These are phyloP conservation scores for Fusarium camptoceras DNA, from an alignment of 2,329 filamentous ascomycete genomes.

Conservation along the genomic window DNA sequence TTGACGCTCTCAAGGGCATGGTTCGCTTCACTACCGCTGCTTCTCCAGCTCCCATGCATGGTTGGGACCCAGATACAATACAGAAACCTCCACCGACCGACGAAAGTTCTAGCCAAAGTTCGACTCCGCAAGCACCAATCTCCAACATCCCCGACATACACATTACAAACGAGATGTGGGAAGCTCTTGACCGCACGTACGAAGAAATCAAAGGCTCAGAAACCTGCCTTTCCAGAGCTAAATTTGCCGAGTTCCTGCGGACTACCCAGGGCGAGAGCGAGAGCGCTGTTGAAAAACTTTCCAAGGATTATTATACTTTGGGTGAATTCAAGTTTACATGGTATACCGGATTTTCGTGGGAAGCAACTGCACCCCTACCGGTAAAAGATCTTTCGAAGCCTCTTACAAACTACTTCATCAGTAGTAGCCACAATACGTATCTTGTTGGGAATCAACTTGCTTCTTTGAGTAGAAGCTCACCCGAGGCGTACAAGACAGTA, in stretches of 20 bases:
- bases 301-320: constrained; percentile 58
- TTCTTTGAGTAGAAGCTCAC: constrained; percentile 72
- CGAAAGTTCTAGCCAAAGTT: constrained; percentile 45
- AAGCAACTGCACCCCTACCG: constrained; percentile 58
- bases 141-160: constrained; percentile 52
- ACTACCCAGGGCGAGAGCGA: constrained; percentile 60
- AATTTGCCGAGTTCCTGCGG: constrained; percentile 63
- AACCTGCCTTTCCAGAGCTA: constrained; percentile 48
- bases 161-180: constrained; percentile 62
- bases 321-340: constrained; percentile 65
- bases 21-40: constrained; percentile 50
- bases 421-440: constrained; percentile 95
- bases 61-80: constrained; percentile 36
- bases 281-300: constrained; percentile 45
- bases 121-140: constrained; percentile 24
- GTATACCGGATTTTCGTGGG: constrained; percentile 57
- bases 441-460: constrained; percentile 86
- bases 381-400: constrained; percentile 72
- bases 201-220: constrained; percentile 56
- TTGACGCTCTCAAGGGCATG: constrained; percentile 49
- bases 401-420: constrained; percentile 92
- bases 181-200: constrained; percentile 62
- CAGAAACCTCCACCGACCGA: constrained; percentile 35
- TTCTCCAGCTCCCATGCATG: constrained; percentile 45
- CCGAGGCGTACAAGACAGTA: constrained; percentile 82